Conservation (phyloP, 768 basidiomycete species). For the Hericium erinaceus region DNA sequence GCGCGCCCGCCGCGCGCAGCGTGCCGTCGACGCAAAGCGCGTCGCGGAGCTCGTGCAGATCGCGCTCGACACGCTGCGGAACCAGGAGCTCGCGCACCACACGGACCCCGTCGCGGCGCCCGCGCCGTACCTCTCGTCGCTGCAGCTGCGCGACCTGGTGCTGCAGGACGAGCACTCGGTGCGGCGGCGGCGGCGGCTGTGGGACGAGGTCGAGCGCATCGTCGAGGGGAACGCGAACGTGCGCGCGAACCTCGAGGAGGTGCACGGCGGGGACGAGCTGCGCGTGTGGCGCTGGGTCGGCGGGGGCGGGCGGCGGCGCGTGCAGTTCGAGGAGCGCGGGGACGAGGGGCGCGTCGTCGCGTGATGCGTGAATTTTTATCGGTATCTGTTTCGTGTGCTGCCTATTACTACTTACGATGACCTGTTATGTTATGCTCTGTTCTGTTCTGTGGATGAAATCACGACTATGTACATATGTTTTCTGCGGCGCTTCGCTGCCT, state of each 20-base stretch:
- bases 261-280: constrained; percentile 77
- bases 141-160: constrained; percentile 82
- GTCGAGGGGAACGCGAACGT: constrained; percentile 92
- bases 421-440: not conserved
- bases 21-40: constrained; percentile 50
- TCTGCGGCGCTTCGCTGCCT: not conserved
- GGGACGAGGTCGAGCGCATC: constrained; percentile 75
- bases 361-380: not conserved
- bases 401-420: not conserved
- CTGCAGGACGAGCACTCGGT: constrained; percentile 77
- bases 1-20: constrained; percentile 39
- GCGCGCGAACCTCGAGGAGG: constrained; percentile 74
- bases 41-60: constrained; percentile 69
- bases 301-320: constrained; percentile 16
- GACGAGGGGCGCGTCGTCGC: not conserved
- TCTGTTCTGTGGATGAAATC: not conserved
- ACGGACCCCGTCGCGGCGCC: constrained; percentile 70
- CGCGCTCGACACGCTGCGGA: constrained; percentile 69
- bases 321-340: constrained; percentile 1
- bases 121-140: constrained; percentile 70
- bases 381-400: not conserved
- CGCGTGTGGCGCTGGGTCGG: constrained; percentile 92
- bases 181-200: constrained; percentile 51
- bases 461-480: not conserved
- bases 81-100: constrained; percentile 77